Base-by-base conservation (phyloP, 2,329 filamentous ascomycete species). In the Pseudocercospora fijiensis region DNA sequence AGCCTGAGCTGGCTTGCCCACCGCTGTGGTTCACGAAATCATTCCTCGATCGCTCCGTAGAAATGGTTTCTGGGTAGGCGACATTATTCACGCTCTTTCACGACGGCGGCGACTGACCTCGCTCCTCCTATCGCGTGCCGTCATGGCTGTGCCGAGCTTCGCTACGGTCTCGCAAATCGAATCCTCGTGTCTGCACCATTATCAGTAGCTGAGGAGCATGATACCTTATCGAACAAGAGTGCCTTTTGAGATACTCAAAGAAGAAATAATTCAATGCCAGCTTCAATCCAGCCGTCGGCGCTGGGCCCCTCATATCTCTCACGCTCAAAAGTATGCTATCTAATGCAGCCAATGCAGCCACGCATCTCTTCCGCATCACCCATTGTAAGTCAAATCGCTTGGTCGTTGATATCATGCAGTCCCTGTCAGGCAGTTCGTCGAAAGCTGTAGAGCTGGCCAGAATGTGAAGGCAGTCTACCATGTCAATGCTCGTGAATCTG, bases 321-420 rank as follows among this genome's bases (percentile, higher is more conserved):
- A 10, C 18, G 30, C 53, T 56, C 53, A n/a, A 56, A 33, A 56
- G 53, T 56, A 41, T 56, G 53, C 53, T 56, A 56, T 56, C 53
- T 56, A 56, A 13, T 33, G 53, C 30, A n/a, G 53, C 53, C 53
- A 2, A 56, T 37, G n/a, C 16, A 37, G n/a, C 53, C 10, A 33
- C 5, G 16, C 53, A 26, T 18, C 16, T 18, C 28, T 20, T 56
- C n/a, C 18, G 20, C 28, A 41, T 56, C 53, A 13, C n/a, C 13
- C 20, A n/a, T 56, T 28, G 18, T 41, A 41, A 3, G 5, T 26
- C 20, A 24, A 56, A 41, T 56, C 28, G 53, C 26, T 56, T 24
- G 28, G 28, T 30, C 51, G 51, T 55, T 27, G 51, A 30, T 56
- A 16, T 37, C 53, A 41, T 56, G 53, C 28, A 56, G 28, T 41